Percentiles rank a stretch among this genome's conserved stretches.
phyloP scores from a whole-genome alignment of 768 basidiomycete species.

The Exidia glandulosa region DNA sequence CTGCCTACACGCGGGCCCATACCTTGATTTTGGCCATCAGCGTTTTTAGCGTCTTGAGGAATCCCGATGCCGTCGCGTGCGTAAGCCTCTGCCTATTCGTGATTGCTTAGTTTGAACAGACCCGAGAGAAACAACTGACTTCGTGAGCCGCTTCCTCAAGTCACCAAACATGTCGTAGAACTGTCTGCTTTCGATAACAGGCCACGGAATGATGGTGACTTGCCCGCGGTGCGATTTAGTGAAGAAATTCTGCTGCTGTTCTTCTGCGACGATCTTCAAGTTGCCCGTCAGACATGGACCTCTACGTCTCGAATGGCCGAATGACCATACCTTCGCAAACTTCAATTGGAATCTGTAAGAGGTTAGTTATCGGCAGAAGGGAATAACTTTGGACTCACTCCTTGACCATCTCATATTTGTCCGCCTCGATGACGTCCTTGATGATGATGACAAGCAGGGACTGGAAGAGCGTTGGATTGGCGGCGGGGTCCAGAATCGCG shows the following conservation, averaged over 20 bases:
- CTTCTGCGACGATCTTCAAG: conserved; percentile 44
- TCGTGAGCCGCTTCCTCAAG: conserved; percentile 32
- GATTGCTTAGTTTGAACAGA: neutral
- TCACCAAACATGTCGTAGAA: conserved; percentile 46
- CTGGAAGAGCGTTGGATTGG: conserved; percentile 48
- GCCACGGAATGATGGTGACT: conserved; percentile 53
- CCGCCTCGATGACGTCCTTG: conserved; percentile 59
- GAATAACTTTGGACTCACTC: conserved; percentile 30
- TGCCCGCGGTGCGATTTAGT: conserved; percentile 45
- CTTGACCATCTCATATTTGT: conserved; percentile 43
- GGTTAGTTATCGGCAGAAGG: neutral
- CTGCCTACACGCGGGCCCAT: too few relatives aligned
- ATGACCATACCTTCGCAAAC: neutral
- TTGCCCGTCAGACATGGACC: conserved; percentile 24
- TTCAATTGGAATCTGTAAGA: neutral
- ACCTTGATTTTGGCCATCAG: conserved; percentile 62
- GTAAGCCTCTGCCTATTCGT: conserved; percentile 33
- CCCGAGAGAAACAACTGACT: neutral
- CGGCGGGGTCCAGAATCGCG: conserved; percentile 42
- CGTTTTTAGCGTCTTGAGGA: conserved; percentile 46
- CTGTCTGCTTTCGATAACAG: conserved; percentile 49
- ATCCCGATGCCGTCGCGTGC: conserved; percentile 40
- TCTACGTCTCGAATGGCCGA: conserved; percentile 9
- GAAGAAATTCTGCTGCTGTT: conserved; percentile 54
- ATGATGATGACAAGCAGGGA: conserved; percentile 52